These are phyloP conservation scores for Glycine soja DNA, from an alignment of 306 rosid genomes.

Conservation along the genomic window DNA sequence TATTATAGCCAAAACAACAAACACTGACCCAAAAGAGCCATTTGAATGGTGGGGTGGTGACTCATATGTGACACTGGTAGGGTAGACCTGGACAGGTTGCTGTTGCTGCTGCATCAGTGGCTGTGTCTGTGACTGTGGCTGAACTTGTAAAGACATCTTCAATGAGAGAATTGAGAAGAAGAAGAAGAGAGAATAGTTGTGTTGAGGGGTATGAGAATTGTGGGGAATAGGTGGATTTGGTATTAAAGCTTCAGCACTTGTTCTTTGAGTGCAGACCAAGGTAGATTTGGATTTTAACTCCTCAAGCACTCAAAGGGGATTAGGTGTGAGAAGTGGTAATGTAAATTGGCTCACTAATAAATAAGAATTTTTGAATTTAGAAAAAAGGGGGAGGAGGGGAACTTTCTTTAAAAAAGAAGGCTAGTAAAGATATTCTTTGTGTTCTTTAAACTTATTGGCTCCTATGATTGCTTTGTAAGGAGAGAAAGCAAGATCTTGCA, in stretches of 20 bases:
- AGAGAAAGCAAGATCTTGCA: conserved; percentile 79
- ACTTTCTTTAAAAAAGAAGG: conserved; percentile 75
- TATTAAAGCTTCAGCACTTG: conserved; percentile 48
- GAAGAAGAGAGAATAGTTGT: conserved; percentile 13
- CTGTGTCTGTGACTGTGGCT: conserved; percentile 46
- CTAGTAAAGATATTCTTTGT: conserved; percentile 62
- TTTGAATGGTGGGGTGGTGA: conserved; percentile 75
- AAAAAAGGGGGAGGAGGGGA: conserved; percentile 49
- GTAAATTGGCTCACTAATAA: conserved; percentile 49
- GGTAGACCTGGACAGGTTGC: conserved; percentile 74
- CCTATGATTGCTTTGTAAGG: conserved; percentile 65
- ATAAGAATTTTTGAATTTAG: conserved; percentile 52
- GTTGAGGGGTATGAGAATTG: conserved; percentile 32
- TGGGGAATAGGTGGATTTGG: conserved; percentile 37
- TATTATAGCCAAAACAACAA: conserved; percentile 82
- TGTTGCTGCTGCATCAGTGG: conserved; percentile 62
- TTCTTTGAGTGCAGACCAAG: conserved; percentile 74
- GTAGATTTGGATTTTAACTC: conserved; percentile 49
- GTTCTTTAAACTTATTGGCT: conserved; percentile 54
- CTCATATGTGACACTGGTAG: conserved; percentile 58
- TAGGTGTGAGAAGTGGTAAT: conserved; percentile 48
- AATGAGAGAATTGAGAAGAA: not conserved
- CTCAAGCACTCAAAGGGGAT: conserved; percentile 55
- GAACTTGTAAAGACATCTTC: conserved; percentile 65
- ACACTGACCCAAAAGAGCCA: conserved; percentile 91